Evolutionary conservation across 257 asterid species (phyloP), one percentile per base, ranked within the genome.

Genomic region (Avicennia marina): DNA sequence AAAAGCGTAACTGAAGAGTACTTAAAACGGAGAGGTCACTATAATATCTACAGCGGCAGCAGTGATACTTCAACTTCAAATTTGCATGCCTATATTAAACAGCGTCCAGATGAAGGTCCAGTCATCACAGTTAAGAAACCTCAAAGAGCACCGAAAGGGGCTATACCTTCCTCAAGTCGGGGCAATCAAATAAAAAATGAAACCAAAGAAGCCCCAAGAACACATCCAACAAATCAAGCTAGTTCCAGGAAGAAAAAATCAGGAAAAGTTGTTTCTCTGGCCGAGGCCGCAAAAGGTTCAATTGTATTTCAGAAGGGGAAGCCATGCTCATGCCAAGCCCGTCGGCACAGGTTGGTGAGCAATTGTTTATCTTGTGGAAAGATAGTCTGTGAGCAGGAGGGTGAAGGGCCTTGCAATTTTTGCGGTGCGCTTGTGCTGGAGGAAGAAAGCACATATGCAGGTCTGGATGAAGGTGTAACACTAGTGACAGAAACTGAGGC

Each of bases 311-410:
- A 83, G 66, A 83, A 88, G 77, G 98, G 97, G 51, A 88, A 81
- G 74, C 95, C 97, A 7, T 91, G 98, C 75, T 72, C 86, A 21
- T 91, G 97, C 75, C 98, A 91, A 75, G 98, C 97, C 29, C 93
- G 97, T 52, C 78, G 76, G 26, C 98, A 88, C 74, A 77, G 64
- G 34, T 75, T 91, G 71, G 63, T 91, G 15, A 83, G 98, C 85
- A 91, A 91, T 52, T 91, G 97, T 63, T 75, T 91, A 49, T 86
- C 96, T 22, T 91, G 98, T 44, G 98, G 98, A 67, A 91, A 84
- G 79, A 86, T 91, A 71, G 95, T 91, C 3, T 91, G 98, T 65
- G 95, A 91, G 70, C 98, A 91, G 65, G 98, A 91, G 72, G 95
- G 95, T 1, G 98, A 91, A 64, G 98, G 97, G 19, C 95, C 98